Percentiles rank a stretch among this genome's conserved stretches.
Evolutionary conservation across 805 yeast species (phyloP).

Genomic region (Wickerhamiella slavikovae): DNA sequence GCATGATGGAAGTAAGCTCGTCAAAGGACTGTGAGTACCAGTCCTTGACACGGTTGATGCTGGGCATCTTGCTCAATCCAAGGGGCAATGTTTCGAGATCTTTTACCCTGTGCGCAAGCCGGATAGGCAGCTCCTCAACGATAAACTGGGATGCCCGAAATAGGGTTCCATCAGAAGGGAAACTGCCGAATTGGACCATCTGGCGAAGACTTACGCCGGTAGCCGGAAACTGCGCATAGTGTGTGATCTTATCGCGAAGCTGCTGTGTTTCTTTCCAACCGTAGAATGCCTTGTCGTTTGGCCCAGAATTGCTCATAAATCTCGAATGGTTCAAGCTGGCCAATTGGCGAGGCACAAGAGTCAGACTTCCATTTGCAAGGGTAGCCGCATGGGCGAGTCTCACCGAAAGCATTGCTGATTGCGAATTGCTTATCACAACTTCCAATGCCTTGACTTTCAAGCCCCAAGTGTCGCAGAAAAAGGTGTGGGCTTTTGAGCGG

Average conservation of each 20-base stretch:
- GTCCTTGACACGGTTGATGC: slow-evolving; percentile 53
- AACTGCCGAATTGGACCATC: slow-evolving; percentile 79
- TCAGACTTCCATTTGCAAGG: no score
- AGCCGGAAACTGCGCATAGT: slow-evolving; percentile 54
- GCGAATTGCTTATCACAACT: no score
- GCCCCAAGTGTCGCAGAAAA: no score
- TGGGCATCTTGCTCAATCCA: slow-evolving; percentile 51
- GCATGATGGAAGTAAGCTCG: slow-evolving; percentile 41
- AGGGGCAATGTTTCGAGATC: slow-evolving; percentile 66
- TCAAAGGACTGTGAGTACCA: slow-evolving; percentile 89
- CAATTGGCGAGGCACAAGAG: no score
- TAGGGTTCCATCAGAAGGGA: slow-evolving; percentile 56
- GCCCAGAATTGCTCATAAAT: no score
- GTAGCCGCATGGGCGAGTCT: no score
- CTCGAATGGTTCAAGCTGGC: no score
- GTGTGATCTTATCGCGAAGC: slow-evolving; percentile 34
- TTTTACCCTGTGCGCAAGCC: slow-evolving; percentile 69
- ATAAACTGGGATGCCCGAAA: slow-evolving; percentile 71
- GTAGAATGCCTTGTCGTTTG: no score
- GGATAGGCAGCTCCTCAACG: slow-evolving; percentile 68
- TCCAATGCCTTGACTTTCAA: no score
- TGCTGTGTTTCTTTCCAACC: slow-evolving; percentile 14
- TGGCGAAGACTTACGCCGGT: slow-evolving; percentile 70
- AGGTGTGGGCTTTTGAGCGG: no score
- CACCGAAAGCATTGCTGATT: no score